These are phyloP conservation scores for Dillenia suffruticosa DNA, from an alignment of 164 flowering plant species.

Conservation along the genomic window DNA sequence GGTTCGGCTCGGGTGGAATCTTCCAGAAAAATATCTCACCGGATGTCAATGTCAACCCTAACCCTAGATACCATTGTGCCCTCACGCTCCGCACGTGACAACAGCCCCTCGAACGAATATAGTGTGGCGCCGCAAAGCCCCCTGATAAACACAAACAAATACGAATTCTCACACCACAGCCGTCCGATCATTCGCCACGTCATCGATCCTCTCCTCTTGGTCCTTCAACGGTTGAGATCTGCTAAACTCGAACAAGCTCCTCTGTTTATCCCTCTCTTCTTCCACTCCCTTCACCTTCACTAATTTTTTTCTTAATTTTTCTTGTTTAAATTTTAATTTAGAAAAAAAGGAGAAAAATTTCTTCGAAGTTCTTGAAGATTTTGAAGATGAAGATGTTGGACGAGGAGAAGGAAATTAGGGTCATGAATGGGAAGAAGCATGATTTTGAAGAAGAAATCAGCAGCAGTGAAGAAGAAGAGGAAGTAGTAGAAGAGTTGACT, in stretches of 20 bases:
- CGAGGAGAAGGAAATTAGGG: constrained; percentile 28
- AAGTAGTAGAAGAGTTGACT: not conserved
- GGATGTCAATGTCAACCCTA: constrained; percentile 18
- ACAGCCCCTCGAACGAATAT: not conserved
- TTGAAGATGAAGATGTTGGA: constrained; percentile 20
- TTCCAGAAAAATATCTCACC: not conserved
- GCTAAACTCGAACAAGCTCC: constrained; percentile 25
- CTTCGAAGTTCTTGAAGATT: no score
- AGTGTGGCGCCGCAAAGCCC: not conserved
- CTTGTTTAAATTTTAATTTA: constrained; percentile 3
- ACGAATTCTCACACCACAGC: constrained; percentile 3
- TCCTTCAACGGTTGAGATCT: constrained; percentile 38
- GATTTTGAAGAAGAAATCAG: constrained; percentile 6
- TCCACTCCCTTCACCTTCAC: constrained; percentile 6
- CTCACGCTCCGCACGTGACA: constrained; percentile 6
- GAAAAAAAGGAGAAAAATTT: not conserved
- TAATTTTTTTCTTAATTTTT: constrained; percentile 7
- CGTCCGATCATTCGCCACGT: constrained; percentile 41
- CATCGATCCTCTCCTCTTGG: constrained; percentile 36
- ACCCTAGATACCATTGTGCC: no score
- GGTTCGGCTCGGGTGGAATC: no score
- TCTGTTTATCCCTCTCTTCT: constrained; percentile 18
- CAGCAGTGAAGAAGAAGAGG: not conserved
- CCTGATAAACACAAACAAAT: constrained; percentile 3
- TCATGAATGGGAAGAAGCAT: constrained; percentile 22